Base-by-base conservation (phyloP, 192 early-diverging fungal genomes). In the Entomortierella parvispora region DNA sequence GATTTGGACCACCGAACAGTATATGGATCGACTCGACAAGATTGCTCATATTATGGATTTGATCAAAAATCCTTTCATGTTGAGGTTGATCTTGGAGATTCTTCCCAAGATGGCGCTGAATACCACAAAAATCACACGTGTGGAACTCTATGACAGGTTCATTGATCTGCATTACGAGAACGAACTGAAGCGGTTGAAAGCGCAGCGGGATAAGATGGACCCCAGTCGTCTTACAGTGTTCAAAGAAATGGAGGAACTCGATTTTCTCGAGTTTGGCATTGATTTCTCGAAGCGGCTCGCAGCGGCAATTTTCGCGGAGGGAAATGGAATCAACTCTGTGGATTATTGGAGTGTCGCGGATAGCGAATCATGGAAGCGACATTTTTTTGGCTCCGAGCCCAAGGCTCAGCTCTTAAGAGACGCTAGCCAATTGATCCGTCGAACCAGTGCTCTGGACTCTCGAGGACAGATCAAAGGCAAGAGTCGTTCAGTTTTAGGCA, bases 51-150 rank as follows among this genome's bases (percentile, higher is more conserved):
- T 55, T 2, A 15, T 55, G 28, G 53, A 55, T n/a, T 18, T 55
- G 2, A 29, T 55, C 32, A 55, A 34, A 6, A 55, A 55, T n/a
- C 53, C 53, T 2, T 55, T 55, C 53, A 25, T 55, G 2, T 29
- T 55, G 10, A 2, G 10, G 8, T 18, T 55, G 17, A 14, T 31
- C 0, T 18, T 55, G 1, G 55, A 20, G 2, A 32, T 23, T 20
- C 55, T 57, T 15, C 55, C 55, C 3, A 22, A 34, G 31, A 20
- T 57, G 14, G 55, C 33, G 37, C 53, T 32, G 3, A 20, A 15
- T 0, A 56, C 2, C 29, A 33, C 33, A 15, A 33, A 56, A 15
- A 32, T 56, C n/a, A 22, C 32, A 20, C 31, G 53, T 1, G 29
- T 20, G 6, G 31, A 40, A n/a, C 31, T 56, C 0, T 56, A 33